Evolutionary conservation across 148 eudicot species (phyloP), one percentile per base, ranked within the genome.

Genomic region (Bassia scoparia): DNA sequence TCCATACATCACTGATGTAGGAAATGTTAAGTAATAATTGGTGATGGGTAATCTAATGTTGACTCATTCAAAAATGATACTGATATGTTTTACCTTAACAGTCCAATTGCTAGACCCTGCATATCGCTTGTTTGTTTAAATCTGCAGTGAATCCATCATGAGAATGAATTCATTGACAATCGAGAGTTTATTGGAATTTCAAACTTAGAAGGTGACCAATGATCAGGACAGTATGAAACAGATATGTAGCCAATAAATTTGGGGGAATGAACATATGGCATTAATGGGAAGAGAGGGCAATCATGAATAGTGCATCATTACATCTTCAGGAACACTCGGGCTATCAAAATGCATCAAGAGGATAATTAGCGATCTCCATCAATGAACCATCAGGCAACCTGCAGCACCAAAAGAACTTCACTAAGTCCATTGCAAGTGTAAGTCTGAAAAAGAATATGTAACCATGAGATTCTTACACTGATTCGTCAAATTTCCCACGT

Each of bases 311-410:
- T 41, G 46, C 20, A 31, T 67, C 78, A 74, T 80, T 90, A 91
- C 98, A 82, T 93, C 97, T 82, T 93, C 98, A 68, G 98, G 98
- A 77, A 93, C 97, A 80, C 74, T 93, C 98, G 75, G 90, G 58
- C 58, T 85, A 81, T 93, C 98, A 82, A 79, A 93, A 70, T 38
- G 98, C 98, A 81, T 93, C 98, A 52, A 93, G 79, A 46, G 97
- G 90, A 77, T 93, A 93, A 81, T 93, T 93, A 56, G 91, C 81
- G 67, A 93, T 93, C 82, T 90, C 89, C 98, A 93, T 93, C 76
- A 93, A 80, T 66, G 97, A 90, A 68, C 98, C 98, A 83, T 93
- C 95, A 49, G 97, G 95, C 81, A 93, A 77, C 77, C 98, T 93
- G 83, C 79, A 83, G 77, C 38, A 63, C 61, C 56, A 73, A 50